Evolutionary conservation across 2,329 filamentous ascomycete species (phyloP).

Genomic region (Fusarium tjaetaba): DNA sequence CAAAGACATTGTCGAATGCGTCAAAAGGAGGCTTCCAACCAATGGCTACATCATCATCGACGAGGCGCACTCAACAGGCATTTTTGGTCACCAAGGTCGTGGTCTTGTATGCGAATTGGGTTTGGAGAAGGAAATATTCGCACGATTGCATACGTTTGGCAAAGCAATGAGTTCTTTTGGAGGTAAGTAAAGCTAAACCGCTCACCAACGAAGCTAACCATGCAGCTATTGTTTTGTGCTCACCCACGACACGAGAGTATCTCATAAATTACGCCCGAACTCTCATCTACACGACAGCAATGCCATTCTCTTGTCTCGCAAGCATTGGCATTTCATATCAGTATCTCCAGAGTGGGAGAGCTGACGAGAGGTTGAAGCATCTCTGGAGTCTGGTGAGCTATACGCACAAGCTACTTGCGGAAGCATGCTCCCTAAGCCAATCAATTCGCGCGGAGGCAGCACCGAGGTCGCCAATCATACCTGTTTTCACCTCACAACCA

Average conservation of each 20-base stretch:
- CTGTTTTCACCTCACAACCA: conserved; percentile 67
- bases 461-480: conserved; percentile 71
- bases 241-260: conserved; percentile 67
- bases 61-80: conserved; percentile 73
- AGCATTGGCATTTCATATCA: conserved; percentile 68
- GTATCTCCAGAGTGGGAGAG: conserved; percentile 62
- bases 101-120: conserved; percentile 68
- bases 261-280: conserved; percentile 81
- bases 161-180: conserved; percentile 76
- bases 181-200: conserved; percentile 59
- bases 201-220: neutral
- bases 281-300: conserved; percentile 78
- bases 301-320: conserved; percentile 69
- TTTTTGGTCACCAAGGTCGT: conserved; percentile 64
- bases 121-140: conserved; percentile 65
- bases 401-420: conserved; percentile 58
- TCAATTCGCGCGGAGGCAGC: conserved; percentile 46
- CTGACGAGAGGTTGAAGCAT: conserved; percentile 49
- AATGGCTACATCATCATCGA: conserved; percentile 74
- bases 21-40: conserved; percentile 65
- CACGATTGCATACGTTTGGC: conserved; percentile 72
- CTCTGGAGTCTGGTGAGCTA: conserved; percentile 48
- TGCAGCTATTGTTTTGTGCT: conserved; percentile 68
- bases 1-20: conserved; percentile 64
- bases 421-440: conserved; percentile 43